phyloP scores from a whole-genome alignment of 768 basidiomycete genomes.

The Russula compacta region DNA sequence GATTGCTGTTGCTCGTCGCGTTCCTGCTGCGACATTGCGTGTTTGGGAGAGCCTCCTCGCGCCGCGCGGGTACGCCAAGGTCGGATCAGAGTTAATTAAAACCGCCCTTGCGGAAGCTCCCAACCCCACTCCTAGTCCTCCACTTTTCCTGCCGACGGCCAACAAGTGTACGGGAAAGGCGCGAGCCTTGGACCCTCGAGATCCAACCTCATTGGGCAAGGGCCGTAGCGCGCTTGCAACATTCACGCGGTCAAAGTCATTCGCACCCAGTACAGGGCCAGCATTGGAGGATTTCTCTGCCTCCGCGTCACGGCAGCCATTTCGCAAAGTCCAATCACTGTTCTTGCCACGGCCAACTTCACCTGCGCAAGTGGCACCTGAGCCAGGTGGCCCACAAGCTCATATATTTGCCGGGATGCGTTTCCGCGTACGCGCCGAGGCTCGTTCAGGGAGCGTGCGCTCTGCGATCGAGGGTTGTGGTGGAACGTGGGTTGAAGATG shows the following conservation, averaged over 20 bases:
- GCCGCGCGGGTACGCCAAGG: conserved; percentile 56
- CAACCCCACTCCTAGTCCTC: conserved; percentile 3
- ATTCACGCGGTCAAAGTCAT: conserved; percentile 58
- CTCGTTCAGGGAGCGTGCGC: conserved; percentile 46
- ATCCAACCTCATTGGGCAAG: conserved; percentile 1
- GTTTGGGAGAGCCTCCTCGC: conserved; percentile 65
- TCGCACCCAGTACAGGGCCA: conserved; percentile 33
- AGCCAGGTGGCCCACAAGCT: neutral
- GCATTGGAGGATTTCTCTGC: conserved; percentile 16
- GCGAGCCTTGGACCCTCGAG: neutral
- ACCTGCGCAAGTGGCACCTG: conserved; percentile 17
- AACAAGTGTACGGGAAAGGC: conserved; percentile 4
- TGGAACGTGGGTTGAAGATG: conserved; percentile 37
- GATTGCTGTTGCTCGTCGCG: conserved; percentile 45
- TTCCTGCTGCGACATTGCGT: conserved; percentile 52
- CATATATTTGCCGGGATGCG: conserved; percentile 46
- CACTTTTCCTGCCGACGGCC: neutral
- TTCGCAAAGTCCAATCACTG: conserved; percentile 33
- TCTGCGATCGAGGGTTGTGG: conserved; percentile 52
- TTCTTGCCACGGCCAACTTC: conserved; percentile 7
- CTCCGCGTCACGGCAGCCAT: conserved; percentile 32
- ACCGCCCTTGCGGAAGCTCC: neutral
- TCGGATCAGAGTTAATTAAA: conserved; percentile 48
- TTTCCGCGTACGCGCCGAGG: conserved; percentile 61
- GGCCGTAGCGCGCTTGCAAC: conserved; percentile 40